Evolutionary conservation across 1,284 basidiomycete species (phyloP).

Genomic region (Austroboletus olivaceoglutinosus): DNA sequence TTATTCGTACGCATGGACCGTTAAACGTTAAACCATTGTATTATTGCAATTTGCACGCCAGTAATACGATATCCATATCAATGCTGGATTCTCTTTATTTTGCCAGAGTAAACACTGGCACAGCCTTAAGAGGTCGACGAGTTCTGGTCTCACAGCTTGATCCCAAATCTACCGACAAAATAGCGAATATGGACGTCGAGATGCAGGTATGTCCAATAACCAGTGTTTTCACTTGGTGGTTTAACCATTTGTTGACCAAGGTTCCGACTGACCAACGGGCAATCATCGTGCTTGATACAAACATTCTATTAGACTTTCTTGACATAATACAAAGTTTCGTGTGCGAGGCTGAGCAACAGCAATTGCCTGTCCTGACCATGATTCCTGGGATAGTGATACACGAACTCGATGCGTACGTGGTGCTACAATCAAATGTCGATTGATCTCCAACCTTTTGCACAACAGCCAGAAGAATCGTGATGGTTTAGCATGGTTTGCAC

Average conservation of each 20-base stretch:
- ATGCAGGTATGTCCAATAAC: constrained; percentile 48
- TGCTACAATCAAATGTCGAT: background rate
- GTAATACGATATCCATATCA: constrained; percentile 16
- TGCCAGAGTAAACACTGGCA: too few species aligned
- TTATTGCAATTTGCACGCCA: constrained; percentile 18
- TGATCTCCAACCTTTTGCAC: constrained; percentile 4
- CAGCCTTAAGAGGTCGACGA: too few species aligned
- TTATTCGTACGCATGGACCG: constrained; percentile 30
- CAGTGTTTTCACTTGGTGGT: background rate
- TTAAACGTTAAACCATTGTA: constrained; percentile 28
- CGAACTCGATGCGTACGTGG: constrained; percentile 66
- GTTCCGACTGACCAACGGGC: constrained; percentile 39
- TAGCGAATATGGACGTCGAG: constrained; percentile 64
- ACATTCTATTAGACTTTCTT: constrained; percentile 65
- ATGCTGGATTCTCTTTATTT: background rate
- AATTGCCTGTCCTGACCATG: constrained; percentile 53
- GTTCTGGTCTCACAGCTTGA: constrained; percentile 18
- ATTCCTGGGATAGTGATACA: constrained; percentile 69
- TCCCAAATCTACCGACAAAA: constrained; percentile 48
- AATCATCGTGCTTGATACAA: constrained; percentile 69
- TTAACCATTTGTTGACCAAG: constrained; percentile 22
- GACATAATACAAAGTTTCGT: constrained; percentile 63
- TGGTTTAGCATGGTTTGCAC: constrained; percentile 62
- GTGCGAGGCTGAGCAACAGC: constrained; percentile 51
- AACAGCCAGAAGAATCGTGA: constrained; percentile 62